These are phyloP conservation scores for Allium sativum DNA, from an alignment of 106 monocot genomes.

Conservation along the genomic window DNA sequence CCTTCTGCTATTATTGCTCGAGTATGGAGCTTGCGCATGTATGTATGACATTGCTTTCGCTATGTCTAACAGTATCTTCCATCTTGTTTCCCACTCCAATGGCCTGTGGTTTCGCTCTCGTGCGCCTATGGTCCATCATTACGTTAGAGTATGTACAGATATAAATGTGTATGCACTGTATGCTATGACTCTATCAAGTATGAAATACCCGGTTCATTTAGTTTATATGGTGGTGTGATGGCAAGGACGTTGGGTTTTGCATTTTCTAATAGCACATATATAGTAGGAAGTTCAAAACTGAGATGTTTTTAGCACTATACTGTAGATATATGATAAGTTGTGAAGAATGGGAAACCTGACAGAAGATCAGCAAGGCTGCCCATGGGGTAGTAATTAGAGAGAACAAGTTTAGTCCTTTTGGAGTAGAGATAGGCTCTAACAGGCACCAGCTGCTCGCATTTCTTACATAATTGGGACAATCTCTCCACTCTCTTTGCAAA, in stretches of 20 bases:
- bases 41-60: slow-evolving; percentile 9
- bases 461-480: not conserved
- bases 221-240: too few relatives aligned
- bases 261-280: too few relatives aligned
- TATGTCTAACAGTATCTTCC: slow-evolving; percentile 3
- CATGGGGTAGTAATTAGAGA: slow-evolving; percentile 8
- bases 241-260: too few relatives aligned
- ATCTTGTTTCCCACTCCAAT: slow-evolving; percentile 5
- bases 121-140: not conserved
- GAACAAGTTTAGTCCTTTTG: slow-evolving; percentile 7
- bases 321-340: too few relatives aligned
- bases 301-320: too few relatives aligned
- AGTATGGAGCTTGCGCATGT: not conserved
- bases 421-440: slow-evolving; percentile 1
- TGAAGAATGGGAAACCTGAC: not conserved
- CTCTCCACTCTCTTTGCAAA: slow-evolving; percentile 9
- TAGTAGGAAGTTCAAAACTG: too few relatives aligned
- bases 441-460: slow-evolving; percentile 7
- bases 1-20: not conserved
- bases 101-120: not conserved
- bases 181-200: too few relatives aligned
- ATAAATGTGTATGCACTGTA: too few relatives aligned
- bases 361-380: slow-evolving; percentile 4
- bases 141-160: too few relatives aligned
- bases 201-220: too few relatives aligned